phyloP scores from a whole-genome alignment of 345 rosid genomes.

The Mangifera indica region DNA sequence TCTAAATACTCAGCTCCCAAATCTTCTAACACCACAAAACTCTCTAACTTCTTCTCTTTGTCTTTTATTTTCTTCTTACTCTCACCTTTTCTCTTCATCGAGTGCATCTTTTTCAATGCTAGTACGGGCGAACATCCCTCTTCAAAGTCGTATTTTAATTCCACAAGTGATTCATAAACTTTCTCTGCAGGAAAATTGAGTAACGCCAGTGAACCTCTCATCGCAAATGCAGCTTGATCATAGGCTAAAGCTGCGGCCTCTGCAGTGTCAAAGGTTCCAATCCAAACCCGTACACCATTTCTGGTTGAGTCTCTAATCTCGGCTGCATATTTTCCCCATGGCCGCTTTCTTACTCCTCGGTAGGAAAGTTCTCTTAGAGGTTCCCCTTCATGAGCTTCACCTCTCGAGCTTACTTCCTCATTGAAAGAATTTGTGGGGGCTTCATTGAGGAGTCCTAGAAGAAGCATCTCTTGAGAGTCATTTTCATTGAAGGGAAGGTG shows the following conservation, averaged over 20 bases:
- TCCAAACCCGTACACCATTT: slow-evolving; percentile 60
- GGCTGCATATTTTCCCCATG: slow-evolving; percentile 71
- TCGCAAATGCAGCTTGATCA: slow-evolving; percentile 68
- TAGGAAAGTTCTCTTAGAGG: slow-evolving; percentile 26
- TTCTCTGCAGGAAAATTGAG: slow-evolving; percentile 53
- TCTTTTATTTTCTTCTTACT: slow-evolving; percentile 38
- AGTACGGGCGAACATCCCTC: slow-evolving; percentile 52
- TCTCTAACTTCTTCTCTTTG: slow-evolving; percentile 27
- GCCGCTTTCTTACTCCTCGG: slow-evolving; percentile 60
- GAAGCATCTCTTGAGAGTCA: slow-evolving; percentile 63
- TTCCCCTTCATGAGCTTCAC: slow-evolving; percentile 6
- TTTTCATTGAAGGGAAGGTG: slow-evolving; percentile 57
- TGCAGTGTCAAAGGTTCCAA: slow-evolving; percentile 64
- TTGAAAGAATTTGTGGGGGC: slow-evolving; percentile 16
- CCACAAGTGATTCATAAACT: slow-evolving; percentile 43
- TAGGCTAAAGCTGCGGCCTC: slow-evolving; percentile 70
- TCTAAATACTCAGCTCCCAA: slow-evolving; percentile 63
- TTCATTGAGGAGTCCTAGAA: slow-evolving; percentile 41
- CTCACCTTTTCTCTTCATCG: slow-evolving; percentile 41
- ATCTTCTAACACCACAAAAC: slow-evolving; percentile 56
- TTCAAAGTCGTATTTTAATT: slow-evolving; percentile 31
- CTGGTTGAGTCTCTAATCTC: slow-evolving; percentile 71
- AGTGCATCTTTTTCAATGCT: slow-evolving; percentile 49
- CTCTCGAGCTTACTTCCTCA: slow-evolving; percentile 35
- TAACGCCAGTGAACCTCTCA: slow-evolving; percentile 50